phyloP scores from a whole-genome alignment of 176 grass and related monocot genomes.

The Avena atlantica region DNA sequence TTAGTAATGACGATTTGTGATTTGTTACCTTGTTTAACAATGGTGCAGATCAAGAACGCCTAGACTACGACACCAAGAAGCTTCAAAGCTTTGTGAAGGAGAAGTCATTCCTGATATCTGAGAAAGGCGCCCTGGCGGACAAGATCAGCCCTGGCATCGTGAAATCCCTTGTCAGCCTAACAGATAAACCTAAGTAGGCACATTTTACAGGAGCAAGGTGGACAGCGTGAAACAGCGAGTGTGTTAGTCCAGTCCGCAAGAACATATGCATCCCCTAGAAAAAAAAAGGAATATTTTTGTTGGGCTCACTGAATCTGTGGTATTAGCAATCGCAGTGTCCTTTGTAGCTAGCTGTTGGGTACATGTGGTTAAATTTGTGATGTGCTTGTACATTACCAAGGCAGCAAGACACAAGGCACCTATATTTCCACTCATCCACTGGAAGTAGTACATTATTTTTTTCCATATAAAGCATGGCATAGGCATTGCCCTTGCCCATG shows the following conservation, averaged over 20 bases:
- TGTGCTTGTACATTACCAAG: neutral
- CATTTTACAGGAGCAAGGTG: neutral
- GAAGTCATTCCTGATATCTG: constrained; percentile 77
- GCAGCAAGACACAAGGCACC: neutral
- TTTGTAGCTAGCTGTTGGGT: neutral
- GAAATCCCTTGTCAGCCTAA: constrained; percentile 72
- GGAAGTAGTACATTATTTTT: neutral
- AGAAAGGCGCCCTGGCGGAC: constrained; percentile 84
- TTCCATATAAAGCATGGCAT: neutral
- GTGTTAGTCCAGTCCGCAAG: neutral
- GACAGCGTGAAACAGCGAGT: neutral
- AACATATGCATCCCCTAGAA: neutral
- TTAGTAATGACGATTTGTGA: neutral
- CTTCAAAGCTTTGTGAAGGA: constrained; percentile 87
- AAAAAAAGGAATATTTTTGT: neutral
- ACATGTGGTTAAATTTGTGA: neutral
- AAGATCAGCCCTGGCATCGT: constrained; percentile 66
- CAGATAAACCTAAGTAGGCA: constrained; percentile 61
- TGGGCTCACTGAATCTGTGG: neutral
- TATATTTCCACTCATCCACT: neutral
- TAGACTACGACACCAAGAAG: constrained; percentile 88
- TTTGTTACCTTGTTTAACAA: neutral
- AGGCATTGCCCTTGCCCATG: neutral
- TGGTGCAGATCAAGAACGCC: constrained; percentile 70
- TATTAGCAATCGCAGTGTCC: neutral